Evolutionary conservation across 495 filamentous ascomycete genomes (phyloP).

Genomic region (Tuber microsphaerosporum): DNA sequence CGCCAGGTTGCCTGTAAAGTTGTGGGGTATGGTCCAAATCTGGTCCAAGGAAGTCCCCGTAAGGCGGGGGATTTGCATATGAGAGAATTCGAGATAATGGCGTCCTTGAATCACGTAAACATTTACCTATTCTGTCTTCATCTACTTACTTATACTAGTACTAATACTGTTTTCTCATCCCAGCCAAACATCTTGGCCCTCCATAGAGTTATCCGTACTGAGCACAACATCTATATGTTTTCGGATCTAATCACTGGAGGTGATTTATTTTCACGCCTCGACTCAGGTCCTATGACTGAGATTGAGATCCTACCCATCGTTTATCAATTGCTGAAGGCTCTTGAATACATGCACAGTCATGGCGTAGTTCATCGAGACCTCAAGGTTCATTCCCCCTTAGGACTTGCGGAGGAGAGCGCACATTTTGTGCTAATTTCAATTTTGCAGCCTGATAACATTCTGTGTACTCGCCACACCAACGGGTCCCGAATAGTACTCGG

Average conservation of each 20-base stretch:
- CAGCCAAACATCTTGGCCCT: conserved; percentile 49
- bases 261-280: conserved; percentile 58
- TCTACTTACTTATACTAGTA: not conserved
- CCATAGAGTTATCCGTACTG: conserved; percentile 44
- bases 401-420: not conserved
- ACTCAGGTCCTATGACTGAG: conserved; percentile 46
- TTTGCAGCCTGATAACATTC: conserved; percentile 55
- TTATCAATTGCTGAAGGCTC: conserved; percentile 54
- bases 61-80: conserved; percentile 24
- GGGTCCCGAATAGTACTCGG: conserved; percentile 53
- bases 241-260: conserved; percentile 56
- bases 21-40: conserved; percentile 39
- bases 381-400: conserved; percentile 43
- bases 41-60: conserved; percentile 11
- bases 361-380: conserved; percentile 59
- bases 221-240: conserved; percentile 49
- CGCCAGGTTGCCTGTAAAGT: conserved; percentile 53
- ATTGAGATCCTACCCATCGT: conserved; percentile 52
- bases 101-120: conserved; percentile 44
- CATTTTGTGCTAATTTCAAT: not conserved
- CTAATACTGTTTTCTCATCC: not conserved
- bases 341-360: conserved; percentile 54
- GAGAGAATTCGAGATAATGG: conserved; percentile 43
- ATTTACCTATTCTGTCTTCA: not conserved
- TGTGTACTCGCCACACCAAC: conserved; percentile 49